Conservation (phyloP, 116 monocot genomes). For the Posidonia oceanica region DNA sequence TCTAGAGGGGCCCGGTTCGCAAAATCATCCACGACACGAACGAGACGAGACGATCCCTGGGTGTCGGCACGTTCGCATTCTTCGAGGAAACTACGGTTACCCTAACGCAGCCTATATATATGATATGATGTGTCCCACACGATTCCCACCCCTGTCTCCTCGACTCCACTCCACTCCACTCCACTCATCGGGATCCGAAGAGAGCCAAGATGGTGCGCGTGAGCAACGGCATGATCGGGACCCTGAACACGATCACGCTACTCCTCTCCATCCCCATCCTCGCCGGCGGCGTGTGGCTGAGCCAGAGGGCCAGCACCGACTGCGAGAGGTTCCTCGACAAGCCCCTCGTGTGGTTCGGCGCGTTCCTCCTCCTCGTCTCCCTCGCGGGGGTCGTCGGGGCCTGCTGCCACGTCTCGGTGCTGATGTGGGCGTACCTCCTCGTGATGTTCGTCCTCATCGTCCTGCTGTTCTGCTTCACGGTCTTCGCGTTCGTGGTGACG, state of each 20-base stretch:
- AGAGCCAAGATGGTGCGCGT: constrained; percentile 27
- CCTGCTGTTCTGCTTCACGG: constrained; percentile 28
- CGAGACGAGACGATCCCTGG: too few species aligned
- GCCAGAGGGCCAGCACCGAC: constrained; percentile 22
- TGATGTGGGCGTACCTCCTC: constrained; percentile 42
- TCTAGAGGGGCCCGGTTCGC: too few species aligned
- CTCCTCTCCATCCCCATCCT: constrained; percentile 51
- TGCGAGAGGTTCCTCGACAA: constrained; percentile 34
- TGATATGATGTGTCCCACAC: too few species aligned
- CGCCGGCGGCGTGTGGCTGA: constrained; percentile 31
- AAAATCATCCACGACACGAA: too few species aligned
- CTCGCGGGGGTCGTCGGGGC: constrained; percentile 34
- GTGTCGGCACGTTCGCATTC: too few species aligned
- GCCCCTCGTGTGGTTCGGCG: constrained; percentile 29
- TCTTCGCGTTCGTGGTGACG: constrained; percentile 53
- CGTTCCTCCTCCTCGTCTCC: constrained; percentile 32
- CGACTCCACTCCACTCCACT: too few species aligned
- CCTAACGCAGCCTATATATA: too few species aligned
- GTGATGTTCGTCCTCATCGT: constrained; percentile 36
- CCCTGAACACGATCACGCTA: constrained; percentile 35
- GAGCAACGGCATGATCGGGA: constrained; percentile 57
- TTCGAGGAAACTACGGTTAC: too few species aligned
- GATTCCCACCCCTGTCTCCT: too few species aligned
- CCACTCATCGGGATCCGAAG: too few species aligned
- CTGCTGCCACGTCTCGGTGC: constrained; percentile 29